Evolutionary conservation across 768 basidiomycete genomes (phyloP).

Genomic region (Suillus occidentalis): DNA sequence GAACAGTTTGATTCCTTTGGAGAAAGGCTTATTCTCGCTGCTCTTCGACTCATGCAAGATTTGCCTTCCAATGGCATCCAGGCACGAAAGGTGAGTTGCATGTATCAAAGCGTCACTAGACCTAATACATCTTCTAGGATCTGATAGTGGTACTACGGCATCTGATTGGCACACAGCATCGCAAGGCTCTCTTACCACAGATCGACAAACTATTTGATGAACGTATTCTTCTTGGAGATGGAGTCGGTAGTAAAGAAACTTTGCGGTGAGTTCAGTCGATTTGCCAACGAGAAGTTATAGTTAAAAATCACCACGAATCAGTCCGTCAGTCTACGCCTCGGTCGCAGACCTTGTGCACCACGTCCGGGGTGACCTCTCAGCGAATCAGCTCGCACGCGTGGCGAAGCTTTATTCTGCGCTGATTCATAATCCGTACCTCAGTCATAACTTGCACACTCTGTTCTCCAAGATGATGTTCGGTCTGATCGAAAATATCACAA

Average conservation of each 20-base stretch:
- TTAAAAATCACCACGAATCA: constrained; percentile 28
- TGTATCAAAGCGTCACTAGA: not conserved
- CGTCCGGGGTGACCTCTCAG: constrained; percentile 76
- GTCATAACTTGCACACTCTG: constrained; percentile 80
- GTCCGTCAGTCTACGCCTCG: constrained; percentile 80
- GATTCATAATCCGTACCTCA: constrained; percentile 84
- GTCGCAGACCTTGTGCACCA: constrained; percentile 95
- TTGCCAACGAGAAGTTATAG: not conserved
- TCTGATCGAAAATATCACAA: constrained; percentile 77
- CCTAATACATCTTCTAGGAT: constrained; percentile 52
- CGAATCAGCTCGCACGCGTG: constrained; percentile 72
- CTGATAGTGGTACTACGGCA: constrained; percentile 91
- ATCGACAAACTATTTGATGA: constrained; percentile 92
- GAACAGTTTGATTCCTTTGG: constrained; percentile 72
- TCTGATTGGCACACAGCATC: constrained; percentile 75
- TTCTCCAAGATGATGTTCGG: constrained; percentile 93
- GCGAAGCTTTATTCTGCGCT: constrained; percentile 84
- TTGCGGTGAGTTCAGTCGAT: constrained; percentile 53
- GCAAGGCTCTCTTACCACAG: constrained; percentile 75
- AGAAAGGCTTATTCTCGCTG: constrained; percentile 76
- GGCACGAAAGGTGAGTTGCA: constrained; percentile 66
- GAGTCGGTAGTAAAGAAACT: constrained; percentile 82
- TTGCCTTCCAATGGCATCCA: constrained; percentile 84
- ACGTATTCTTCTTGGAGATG: constrained; percentile 81
- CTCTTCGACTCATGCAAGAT: constrained; percentile 88